Base-by-base conservation (phyloP, 148 eudicot species). In the Spergularia bocconei region DNA sequence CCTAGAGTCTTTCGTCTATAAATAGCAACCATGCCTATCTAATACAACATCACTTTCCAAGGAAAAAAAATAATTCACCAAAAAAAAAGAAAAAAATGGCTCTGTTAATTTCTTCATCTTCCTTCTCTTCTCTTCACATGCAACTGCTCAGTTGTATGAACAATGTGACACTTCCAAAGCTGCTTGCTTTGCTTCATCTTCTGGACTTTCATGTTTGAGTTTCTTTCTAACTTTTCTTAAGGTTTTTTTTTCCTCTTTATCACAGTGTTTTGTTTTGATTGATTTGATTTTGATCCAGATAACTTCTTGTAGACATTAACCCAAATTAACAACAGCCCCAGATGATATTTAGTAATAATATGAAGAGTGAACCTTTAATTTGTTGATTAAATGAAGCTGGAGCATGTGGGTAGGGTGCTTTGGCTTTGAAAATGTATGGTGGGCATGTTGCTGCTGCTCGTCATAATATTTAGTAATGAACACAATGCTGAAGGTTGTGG, bases 371-470 rank as follows among this genome's bases (percentile, higher is more conserved):
- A 74, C 20, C 12, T 59, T 64, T 23, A 77, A 54, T 72, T 55
- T 81, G 64, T 20, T 51, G 69, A 59, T 56, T 47, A 80, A 72
- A 72, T 84, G 85, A 83, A 85, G 89, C 80, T 60, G 97, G 94
- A 67, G 87, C 95, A 51, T 92, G 98, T 85, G 97, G 97, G 50
- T 93, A 93, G 79, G 98, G 98, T 64, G 74, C 91, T 21, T 72
- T 82, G 72, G 94, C 91, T 13, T 13, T 81, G 69, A 80, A 76
- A 58, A 79, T 91, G 79, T 76, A 82, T 70, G 88, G 84, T 41
- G 90, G 89, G 7, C 86, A 87, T 71, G 74, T 88, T 73, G 98
- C 97, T n/a, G 97, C 97, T 51, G 97, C 95, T 67, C 73, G 82
- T 71, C 86, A 91, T 54, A 82, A 85, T 38, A 50, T 91, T 33